Base-by-base conservation (phyloP, 2,329 filamentous ascomycete species). In the Trichoderma arundinaceum region DNA sequence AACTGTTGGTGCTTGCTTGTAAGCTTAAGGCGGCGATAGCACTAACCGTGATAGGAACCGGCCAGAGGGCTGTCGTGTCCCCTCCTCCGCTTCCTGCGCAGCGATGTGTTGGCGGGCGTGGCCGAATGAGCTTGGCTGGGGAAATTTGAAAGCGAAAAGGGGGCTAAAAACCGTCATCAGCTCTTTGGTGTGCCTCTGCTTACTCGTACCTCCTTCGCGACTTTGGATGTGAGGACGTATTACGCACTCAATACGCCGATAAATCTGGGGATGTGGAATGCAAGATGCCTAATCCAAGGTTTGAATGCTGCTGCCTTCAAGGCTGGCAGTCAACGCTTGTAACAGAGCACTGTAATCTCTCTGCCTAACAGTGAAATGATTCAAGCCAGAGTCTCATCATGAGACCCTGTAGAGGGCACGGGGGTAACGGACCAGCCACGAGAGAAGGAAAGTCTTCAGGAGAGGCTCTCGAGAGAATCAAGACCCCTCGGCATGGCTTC, bases 61-160 rank as follows among this genome's bases (percentile, higher is more conserved):
- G n/a, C 51, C 39, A 57, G 51, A 48, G 41, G 32, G 46, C 51
- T 43, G 48, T 60, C 64, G 64, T 60, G 64, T 66, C 44, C 64
- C 53, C 53, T 65, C 64, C 58, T 62, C 64, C 56, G 64, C 64
- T 61, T 66, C 56, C 64, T 66, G 64, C 64, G 51, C 52, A 58
- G 51, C 58, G 65, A 64, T 38, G 65, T 63, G 65, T 63, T 58
- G 53, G 53, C 33, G 5, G 53, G 53, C 62, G 62, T 51, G 61
- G 51, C 41, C 61, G 39, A 56, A 49, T 17, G 43, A 61, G 64
- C 51, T 66, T 62, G 64, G 64, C 49, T 62, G 64, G 64, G 58
- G 58, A 66, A 58, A 66, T 66, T 66, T 61, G 64, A 61, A 32
- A 54, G 46, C 22, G 41, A 49, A 66, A 66, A 62, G 46, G 64